Base-by-base conservation (phyloP, 495 filamentous ascomycete species). In the Xylaria nigripes region DNA sequence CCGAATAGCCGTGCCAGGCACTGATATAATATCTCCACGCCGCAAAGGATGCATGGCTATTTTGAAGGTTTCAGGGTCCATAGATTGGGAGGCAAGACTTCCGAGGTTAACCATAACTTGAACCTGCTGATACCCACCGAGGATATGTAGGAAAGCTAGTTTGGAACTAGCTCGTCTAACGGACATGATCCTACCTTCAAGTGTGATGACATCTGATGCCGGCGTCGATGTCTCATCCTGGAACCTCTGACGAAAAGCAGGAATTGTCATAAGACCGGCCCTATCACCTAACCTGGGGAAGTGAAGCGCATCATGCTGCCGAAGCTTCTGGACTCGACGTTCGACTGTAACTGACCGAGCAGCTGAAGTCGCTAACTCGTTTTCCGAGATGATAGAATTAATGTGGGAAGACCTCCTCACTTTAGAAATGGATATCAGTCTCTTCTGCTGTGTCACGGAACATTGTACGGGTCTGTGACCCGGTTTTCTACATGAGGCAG, bases 141-240 rank as follows among this genome's bases (percentile, higher is more conserved):
- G 69, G 51, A 97, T 62, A 69, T 92, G 86, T 59, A 96, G 70
- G 69, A 98, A 98, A 41, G 86, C 75, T 65, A 98, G 82, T 70
- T 86, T 87, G 61, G 77, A 81, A 53, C 76, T 63, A n/a, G 69
- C 62, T 9, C 69, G 59, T 22, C 77, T 73, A 32, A 76, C 55
- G 29, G 62, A 69, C 54, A 68, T 64, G 36, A 80, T 43, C 23
- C 77, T 69, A 38, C 77, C 77, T 53, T 72, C 70, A 9, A 83
- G 55, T 36, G 68, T 66, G 6, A 78, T 72, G 50, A 68, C 66
- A 44, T 74, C 68, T 10, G 66, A 64, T 18, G 53, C 62, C n/a
- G 69, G 64, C 15, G 45, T 64, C 36, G 48, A 48, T 30, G 54
- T 40, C 45, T 51, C 59, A 46, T 62, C 23, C 1, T 21, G 27